These are phyloP conservation scores for Musa balbisiana DNA, from an alignment of 202 grass and related monocot species.

Conservation along the genomic window DNA sequence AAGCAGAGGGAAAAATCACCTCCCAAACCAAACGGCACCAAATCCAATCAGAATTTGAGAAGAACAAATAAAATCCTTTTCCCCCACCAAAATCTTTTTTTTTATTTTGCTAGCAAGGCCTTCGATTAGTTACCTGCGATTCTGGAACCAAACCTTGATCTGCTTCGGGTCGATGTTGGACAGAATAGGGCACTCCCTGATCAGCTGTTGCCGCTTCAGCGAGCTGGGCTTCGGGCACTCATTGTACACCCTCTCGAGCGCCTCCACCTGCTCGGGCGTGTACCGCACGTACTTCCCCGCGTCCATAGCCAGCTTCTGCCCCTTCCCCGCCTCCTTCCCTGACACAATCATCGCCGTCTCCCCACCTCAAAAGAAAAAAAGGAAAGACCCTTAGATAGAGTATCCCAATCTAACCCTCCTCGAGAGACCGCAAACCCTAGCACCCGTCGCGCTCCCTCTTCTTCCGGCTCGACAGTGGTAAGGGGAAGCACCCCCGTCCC, in stretches of 20 bases:
- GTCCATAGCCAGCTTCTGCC: slow-evolving; percentile 21
- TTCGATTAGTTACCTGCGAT: neutral
- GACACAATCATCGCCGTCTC: slow-evolving; percentile 22
- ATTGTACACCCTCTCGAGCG: slow-evolving; percentile 8
- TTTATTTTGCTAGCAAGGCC: neutral
- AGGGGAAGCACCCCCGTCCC: neutral
- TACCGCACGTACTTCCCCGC: slow-evolving; percentile 5
- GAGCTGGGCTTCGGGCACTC: slow-evolving; percentile 9
- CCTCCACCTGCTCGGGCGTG: slow-evolving; percentile 25
- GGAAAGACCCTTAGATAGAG: neutral
- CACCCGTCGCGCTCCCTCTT: neutral
- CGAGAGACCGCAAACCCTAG: neutral
- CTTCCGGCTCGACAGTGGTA: neutral
- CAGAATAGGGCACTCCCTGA: slow-evolving; percentile 1
- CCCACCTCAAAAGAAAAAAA: neutral
- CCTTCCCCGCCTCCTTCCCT: slow-evolving; percentile 21
- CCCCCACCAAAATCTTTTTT: neutral
- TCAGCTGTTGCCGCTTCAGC: neutral
- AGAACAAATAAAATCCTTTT: neutral
- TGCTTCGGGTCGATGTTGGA: slow-evolving; percentile 7
- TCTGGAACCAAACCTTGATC: slow-evolving; percentile 10
- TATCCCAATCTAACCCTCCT: neutral
- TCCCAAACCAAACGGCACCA: neutral
- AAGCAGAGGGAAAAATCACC: neutral
- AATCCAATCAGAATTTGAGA: neutral